phyloP scores from a whole-genome alignment of 495 filamentous ascomycete species.

The Chaetomium cochliodes region DNA sequence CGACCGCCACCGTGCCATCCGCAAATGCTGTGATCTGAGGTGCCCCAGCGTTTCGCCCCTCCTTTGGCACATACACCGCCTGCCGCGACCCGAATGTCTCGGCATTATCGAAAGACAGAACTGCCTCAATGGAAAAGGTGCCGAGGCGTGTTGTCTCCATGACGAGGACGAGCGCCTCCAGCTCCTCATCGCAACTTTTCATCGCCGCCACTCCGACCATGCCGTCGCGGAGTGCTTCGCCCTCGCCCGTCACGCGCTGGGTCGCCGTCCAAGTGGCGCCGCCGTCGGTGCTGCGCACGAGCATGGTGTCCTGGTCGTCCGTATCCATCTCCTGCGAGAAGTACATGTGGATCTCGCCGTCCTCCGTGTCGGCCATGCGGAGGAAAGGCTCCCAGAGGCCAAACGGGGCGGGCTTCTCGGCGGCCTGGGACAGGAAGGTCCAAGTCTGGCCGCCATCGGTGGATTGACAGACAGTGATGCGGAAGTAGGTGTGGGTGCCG shows the following conservation, averaged over 20 bases:
- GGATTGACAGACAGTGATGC: conserved; percentile 61
- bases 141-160: conserved; percentile 56
- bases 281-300: conserved; percentile 54
- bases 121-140: conserved; percentile 55
- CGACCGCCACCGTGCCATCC: conserved; percentile 50
- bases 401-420: conserved; percentile 30
- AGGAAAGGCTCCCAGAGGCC: conserved; percentile 67
- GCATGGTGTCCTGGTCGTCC: conserved; percentile 57
- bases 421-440: conserved; percentile 55
- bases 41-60: conserved; percentile 51
- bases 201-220: conserved; percentile 55
- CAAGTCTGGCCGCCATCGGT: conserved; percentile 54
- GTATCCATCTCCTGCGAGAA: conserved; percentile 43
- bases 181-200: conserved; percentile 29
- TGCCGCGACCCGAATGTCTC: conserved; percentile 53
- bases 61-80: conserved; percentile 50
- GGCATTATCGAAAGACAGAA: conserved; percentile 59
- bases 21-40: conserved; percentile 58
- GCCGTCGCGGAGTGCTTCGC: conserved; percentile 51
- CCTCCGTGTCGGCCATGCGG: conserved; percentile 38
- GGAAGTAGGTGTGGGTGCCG: conserved; percentile 52
- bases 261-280: conserved; percentile 53
- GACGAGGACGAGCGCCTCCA: conserved; percentile 52
- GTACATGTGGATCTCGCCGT: conserved; percentile 55
- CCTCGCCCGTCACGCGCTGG: conserved; percentile 28